Conservation (phyloP, 2,329 filamentous ascomycete genomes). For the Arthrobotrys sphaeroides region DNA sequence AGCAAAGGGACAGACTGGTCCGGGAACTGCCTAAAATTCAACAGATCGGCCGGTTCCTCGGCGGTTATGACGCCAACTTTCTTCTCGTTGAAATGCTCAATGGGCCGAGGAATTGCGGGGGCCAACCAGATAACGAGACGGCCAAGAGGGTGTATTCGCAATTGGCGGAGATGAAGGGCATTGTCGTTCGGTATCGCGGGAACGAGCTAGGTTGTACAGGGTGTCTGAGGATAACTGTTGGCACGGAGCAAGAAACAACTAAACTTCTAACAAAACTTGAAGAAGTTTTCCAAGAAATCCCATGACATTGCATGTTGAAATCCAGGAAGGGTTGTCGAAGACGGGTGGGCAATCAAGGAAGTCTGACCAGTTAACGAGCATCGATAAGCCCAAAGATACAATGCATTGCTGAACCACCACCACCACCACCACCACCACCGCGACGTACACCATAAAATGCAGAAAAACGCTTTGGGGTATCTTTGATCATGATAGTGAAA, state of each 20-base stretch:
- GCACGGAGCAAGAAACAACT: constrained; percentile 85
- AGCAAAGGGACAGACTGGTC: constrained; percentile 80
- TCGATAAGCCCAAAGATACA: neutral
- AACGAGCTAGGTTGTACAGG: constrained; percentile 90
- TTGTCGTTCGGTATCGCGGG: constrained; percentile 92
- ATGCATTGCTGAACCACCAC: neutral
- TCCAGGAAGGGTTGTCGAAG: neutral
- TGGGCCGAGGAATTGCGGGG: constrained; percentile 65
- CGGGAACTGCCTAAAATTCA: constrained; percentile 76
- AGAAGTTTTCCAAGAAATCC: constrained; percentile 63
- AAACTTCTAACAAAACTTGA: constrained; percentile 77
- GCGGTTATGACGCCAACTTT: constrained; percentile 86
- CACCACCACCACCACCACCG: no score
- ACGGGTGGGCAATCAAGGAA: neutral
- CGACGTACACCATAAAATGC: constrained; percentile 6
- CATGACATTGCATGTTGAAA: neutral
- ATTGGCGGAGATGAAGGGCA: constrained; percentile 84
- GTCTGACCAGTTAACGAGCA: neutral
- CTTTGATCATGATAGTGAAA: neutral
- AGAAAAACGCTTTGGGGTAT: constrained; percentile 5
- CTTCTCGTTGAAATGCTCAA: constrained; percentile 88
- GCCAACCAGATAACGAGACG: constrained; percentile 78
- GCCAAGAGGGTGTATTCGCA: constrained; percentile 84
- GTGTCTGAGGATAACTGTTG: constrained; percentile 89
- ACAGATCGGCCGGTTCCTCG: constrained; percentile 82